Percentiles rank a stretch among this genome's conserved stretches.
Evolutionary conservation across 306 rosid genomes (phyloP).

Genomic region (Trichosanthes cucumerina): DNA sequence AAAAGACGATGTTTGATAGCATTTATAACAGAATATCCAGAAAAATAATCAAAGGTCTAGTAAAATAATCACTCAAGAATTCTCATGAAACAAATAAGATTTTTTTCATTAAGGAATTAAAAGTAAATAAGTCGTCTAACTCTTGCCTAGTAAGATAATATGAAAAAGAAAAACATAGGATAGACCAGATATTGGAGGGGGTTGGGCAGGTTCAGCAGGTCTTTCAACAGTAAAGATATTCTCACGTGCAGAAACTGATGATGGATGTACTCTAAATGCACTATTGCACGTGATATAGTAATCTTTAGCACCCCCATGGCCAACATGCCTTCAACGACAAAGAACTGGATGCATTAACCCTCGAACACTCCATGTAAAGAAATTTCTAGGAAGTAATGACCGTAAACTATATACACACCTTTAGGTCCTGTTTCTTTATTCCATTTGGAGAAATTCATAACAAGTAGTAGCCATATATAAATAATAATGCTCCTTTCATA

Average conservation of each 20-base stretch:
- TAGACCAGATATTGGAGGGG: neutral
- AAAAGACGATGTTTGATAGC: neutral
- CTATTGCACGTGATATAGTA: neutral
- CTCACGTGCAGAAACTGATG: neutral
- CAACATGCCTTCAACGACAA: neutral
- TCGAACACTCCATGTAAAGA: neutral
- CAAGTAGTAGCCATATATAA: neutral
- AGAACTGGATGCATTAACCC: neutral
- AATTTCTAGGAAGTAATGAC: neutral
- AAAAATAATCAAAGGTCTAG: neutral
- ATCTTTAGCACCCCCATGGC: neutral
- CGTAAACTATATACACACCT: neutral
- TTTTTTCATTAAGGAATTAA: neutral
- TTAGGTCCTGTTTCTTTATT: neutral
- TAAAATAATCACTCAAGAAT: neutral
- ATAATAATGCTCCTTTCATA: neutral
- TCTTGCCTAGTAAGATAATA: neutral
- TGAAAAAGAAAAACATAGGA: neutral
- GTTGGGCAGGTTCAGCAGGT: neutral
- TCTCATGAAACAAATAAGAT: neutral
- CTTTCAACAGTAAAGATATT: neutral
- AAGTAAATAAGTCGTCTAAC: neutral
- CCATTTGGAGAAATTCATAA: neutral
- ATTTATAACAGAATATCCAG: neutral
- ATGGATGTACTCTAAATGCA: neutral